Base-by-base conservation (phyloP, 164 flowering plant genomes). In the Magnolia changhungtana region DNA sequence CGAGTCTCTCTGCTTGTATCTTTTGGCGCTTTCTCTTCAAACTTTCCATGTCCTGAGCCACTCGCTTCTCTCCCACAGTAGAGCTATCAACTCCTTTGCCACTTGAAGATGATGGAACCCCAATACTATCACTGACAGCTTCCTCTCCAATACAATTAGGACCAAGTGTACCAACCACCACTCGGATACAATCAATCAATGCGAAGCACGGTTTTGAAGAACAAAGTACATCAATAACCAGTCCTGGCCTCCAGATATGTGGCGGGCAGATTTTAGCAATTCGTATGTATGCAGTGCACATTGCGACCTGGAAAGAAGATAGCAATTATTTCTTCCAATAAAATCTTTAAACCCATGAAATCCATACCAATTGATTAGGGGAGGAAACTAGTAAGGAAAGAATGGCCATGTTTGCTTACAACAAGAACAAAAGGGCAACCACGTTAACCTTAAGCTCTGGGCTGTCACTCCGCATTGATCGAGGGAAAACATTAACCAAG, bases 191-290 rank as follows among this genome's bases (percentile, higher is more conserved):
- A 75, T 88, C 88, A 79, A 87, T 78, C 85, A 96, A 78, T 45
- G 78, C 80, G 37, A 77, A 79, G 79, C 93, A 90, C 7, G 89
- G 90, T 76, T 86, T 85, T 50, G 90, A 78, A 72, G 82, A 82
- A 78, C 70, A 80, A 77, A 96, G 88, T 77, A 84, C 70, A 67
- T 82, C 64, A 67, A 93, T 72, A 64, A 96, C 94, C 76, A 76
- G 78, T 77, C 88, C 92, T 50, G 97, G 98, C 83, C 74, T 91
- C 98, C 98, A 94, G 74, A 91, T 81, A 80, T 85, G 84, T 65
- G 86, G 88, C 11, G 97, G 96, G 77, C 98, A 96, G n/a, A 74
- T 82, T 79, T 83, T 88, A 71, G 87, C 90, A 80, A 94, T 88
- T 80, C 96, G 79, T 45, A 78, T 73, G 77, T 92, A 96, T 18